Evolutionary conservation across 1,139 yeast species (phyloP), one percentile per base, ranked within the genome.

Genomic region (Sugiyamaella xylanicola): DNA sequence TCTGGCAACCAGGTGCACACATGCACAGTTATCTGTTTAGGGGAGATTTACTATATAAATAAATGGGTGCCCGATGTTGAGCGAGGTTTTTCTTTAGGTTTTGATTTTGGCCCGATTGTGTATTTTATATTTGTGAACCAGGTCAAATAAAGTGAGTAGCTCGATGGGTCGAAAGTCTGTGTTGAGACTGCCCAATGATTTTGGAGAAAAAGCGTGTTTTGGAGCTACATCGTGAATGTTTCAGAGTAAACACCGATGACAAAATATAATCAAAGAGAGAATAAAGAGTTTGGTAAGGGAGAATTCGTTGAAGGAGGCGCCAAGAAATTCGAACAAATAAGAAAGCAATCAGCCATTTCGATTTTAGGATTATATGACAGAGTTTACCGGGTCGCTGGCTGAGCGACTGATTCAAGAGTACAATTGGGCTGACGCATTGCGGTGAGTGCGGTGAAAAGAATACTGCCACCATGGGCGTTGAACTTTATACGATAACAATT

Each of bases 41-140:
- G 44, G 44, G 44, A 40, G 44, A 19, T 40, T 40, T 40, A 20
- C 22, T 19, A 40, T 40, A 40, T 40, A 40, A 40, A 40, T 40
- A 40, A 17, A 17, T 19, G 29, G 27, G 16, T 19, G 8, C 22
- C 44, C 44, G 25, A 20, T 19, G 5, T 7, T 20, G 25, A 20
- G 22, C 9, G 3, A 19, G 5, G 15, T 20, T 17, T n/a, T 19
- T 19, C 13, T 17, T 4, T 20, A 20, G 22, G 17, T 9, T 40
- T 19, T 25, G 29, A 25, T 25, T 40, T 20, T 40, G 37, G 13
- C 22, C 17, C 42, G 42, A 40, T 40, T 40, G 20, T 40, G 20
- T 40, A n/a, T 16, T 20, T 20, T 8, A 20, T 20, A 4, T 13
- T 4, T 21, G 9, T 13, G 29, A 40, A 32, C 15, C 15, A 32